These are phyloP conservation scores for Kluyveromyces aestuarii DNA, from an alignment of 805 yeast species.

Conservation along the genomic window DNA sequence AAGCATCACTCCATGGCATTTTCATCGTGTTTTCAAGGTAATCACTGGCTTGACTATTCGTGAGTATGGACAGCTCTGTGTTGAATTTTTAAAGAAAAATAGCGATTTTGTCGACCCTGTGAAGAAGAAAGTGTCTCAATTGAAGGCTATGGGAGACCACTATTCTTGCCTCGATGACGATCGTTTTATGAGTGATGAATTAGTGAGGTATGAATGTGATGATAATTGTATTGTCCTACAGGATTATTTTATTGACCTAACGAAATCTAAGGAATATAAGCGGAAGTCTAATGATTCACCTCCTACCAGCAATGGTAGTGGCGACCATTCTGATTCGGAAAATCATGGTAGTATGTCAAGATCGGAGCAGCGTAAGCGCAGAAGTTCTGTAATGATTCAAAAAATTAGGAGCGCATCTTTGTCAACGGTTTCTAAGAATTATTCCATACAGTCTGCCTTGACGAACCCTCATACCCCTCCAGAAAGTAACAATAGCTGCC, in stretches of 20 bases:
- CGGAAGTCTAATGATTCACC: slow-evolving; percentile 10
- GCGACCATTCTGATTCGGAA: not conserved
- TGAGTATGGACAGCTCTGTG: slow-evolving; percentile 80
- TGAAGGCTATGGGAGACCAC: slow-evolving; percentile 5
- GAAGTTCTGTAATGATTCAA: slow-evolving; percentile 18
- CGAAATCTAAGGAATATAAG: slow-evolving; percentile 18
- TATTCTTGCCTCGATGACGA: slow-evolving; percentile 16
- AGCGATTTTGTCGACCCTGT: slow-evolving; percentile 15
- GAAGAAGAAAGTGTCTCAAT: slow-evolving; percentile 9
- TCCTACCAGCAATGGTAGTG: not conserved
- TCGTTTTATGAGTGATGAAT: slow-evolving; percentile 13
- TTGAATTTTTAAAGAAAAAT: slow-evolving; percentile 42
- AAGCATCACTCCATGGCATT: slow-evolving; percentile 84
- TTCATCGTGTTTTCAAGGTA: slow-evolving; percentile 80
- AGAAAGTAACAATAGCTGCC: not conserved
- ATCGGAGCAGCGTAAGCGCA: slow-evolving; percentile 16
- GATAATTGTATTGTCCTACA: slow-evolving; percentile 15
- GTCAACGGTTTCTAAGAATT: slow-evolving; percentile 13
- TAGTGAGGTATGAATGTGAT: slow-evolving; percentile 14
- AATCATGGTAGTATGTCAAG: slow-evolving; percentile 5
- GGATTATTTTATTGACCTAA: slow-evolving; percentile 19
- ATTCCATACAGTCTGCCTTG: slow-evolving; percentile 14
- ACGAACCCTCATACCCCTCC: slow-evolving; percentile 1
- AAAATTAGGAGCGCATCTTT: slow-evolving; percentile 16
- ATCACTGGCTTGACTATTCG: slow-evolving; percentile 84